Evolutionary conservation across 129 eudicot genomes (phyloP).

Genomic region (Deinandra increscens): DNA sequence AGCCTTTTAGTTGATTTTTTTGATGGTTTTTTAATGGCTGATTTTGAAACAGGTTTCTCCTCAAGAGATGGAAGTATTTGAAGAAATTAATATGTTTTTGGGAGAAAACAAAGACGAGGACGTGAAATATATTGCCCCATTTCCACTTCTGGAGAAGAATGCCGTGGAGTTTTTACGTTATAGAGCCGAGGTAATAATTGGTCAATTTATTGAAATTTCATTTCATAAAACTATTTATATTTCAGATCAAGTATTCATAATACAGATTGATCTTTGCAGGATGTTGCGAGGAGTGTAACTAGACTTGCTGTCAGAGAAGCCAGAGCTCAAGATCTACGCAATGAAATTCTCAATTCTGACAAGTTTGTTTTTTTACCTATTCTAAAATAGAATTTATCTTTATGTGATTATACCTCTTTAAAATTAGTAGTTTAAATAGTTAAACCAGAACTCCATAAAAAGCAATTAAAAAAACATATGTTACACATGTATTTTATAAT

Average conservation of each 20-base stretch:
- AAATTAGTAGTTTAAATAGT: no score
- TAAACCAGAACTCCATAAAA: no score
- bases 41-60: constrained; percentile 64
- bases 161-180: constrained; percentile 94
- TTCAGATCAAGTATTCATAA: constrained; percentile 1
- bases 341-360: constrained; percentile 93
- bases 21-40: not conserved
- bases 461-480: no score
- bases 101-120: constrained; percentile 57
- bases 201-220: not conserved
- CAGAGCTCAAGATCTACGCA: constrained; percentile 89
- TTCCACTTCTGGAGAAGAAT: constrained; percentile 74
- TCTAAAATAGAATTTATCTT: not conserved
- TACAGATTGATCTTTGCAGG: constrained; percentile 43
- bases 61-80: constrained; percentile 73
- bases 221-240: not conserved
- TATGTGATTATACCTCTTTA: no score
- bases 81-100: constrained; percentile 66
- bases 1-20: not conserved
- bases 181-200: constrained; percentile 87
- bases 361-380: constrained; percentile 47
- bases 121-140: constrained; percentile 55
- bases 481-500: no score
- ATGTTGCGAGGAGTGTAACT: constrained; percentile 91
- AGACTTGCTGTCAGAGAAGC: constrained; percentile 90